A percentile compares a stretch with the other conserved stretches of the same genome.
Conservation (phyloP, 345 rosid species). For the Arabis alpina region DNA sequence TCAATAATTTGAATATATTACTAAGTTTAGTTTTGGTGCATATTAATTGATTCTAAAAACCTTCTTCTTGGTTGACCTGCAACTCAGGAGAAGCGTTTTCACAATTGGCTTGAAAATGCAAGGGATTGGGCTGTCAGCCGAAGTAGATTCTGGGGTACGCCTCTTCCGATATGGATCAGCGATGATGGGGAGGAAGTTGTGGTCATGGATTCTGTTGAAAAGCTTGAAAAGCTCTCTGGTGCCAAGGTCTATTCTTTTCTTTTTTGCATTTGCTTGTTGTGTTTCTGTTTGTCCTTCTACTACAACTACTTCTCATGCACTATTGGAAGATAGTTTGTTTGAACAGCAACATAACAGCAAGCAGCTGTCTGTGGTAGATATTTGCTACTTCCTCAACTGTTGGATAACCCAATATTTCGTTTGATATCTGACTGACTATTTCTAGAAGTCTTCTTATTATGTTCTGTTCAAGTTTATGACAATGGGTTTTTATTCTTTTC, state of each 20-base stretch:
- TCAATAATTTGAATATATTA: constrained; percentile 7
- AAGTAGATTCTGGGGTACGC: constrained; percentile 99
- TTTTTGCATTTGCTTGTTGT: constrained; percentile 1
- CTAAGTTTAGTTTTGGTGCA: background rate
- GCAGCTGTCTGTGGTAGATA: constrained; percentile 21
- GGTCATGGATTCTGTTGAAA: constrained; percentile 82
- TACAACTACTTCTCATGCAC: constrained; percentile 17
- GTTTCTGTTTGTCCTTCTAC: constrained; percentile 11
- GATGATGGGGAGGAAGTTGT: constrained; percentile 80
- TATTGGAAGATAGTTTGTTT: constrained; percentile 1
- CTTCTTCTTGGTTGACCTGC: constrained; percentile 29
- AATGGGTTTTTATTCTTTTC: background rate
- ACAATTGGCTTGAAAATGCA: constrained; percentile 99
- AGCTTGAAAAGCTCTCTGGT: constrained; percentile 93
- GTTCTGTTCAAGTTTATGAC: constrained; percentile 13
- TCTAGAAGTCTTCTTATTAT: constrained; percentile 17
- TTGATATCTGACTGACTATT: background rate
- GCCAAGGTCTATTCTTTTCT: constrained; percentile 58
- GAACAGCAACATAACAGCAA: background rate
- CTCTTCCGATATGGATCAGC: constrained; percentile 93
- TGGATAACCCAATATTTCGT: background rate
- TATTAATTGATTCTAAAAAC: background rate
- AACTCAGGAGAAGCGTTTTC: constrained; percentile 89
- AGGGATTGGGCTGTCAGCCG: constrained; percentile 99
- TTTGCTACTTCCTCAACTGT: constrained; percentile 8